Percentiles rank a stretch among this genome's conserved stretches.
These are phyloP conservation scores for Bidens hawaiensis DNA, from an alignment of 140 eudicot species.

Conservation along the genomic window DNA sequence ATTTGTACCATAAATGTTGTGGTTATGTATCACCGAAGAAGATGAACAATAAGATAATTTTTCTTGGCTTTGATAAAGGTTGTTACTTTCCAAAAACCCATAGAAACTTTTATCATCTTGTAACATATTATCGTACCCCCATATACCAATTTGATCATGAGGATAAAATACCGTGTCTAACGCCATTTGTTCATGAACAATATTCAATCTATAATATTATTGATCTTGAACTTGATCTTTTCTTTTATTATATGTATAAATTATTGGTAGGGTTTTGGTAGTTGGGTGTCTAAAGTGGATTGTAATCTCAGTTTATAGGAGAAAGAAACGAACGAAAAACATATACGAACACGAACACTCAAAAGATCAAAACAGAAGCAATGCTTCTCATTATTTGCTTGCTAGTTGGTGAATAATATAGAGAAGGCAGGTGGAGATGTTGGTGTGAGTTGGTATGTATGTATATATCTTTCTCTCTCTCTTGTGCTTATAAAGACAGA, in stretches of 20 bases:
- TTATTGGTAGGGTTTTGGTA: conserved; percentile 1
- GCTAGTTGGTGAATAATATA: not conserved
- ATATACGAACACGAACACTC: conserved; percentile 3
- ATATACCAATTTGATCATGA: conserved; percentile 31
- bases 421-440: conserved; percentile 11
- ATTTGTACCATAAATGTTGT: conserved; percentile 14
- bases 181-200: conserved; percentile 41
- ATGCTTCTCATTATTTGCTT: not conserved
- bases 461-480: not conserved
- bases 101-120: conserved; percentile 28
- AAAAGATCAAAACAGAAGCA: not conserved
- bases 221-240: conserved; percentile 15
- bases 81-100: conserved; percentile 25
- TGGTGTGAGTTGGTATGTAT: not conserved
- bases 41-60: conserved; percentile 23
- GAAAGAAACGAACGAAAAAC: conserved; percentile 1
- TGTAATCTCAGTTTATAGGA: not conserved
- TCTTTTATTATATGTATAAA: not conserved
- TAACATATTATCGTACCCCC: conserved; percentile 30
- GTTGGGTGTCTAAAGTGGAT: not conserved
- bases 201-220: too few relatives aligned
- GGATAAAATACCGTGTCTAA: conserved; percentile 42
- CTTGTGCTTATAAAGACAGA: conserved; percentile 15
- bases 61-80: conserved; percentile 5
- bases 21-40: conserved; percentile 32